phyloP scores from a whole-genome alignment of 345 rosid species.

The Noccaea bulbosa region DNA sequence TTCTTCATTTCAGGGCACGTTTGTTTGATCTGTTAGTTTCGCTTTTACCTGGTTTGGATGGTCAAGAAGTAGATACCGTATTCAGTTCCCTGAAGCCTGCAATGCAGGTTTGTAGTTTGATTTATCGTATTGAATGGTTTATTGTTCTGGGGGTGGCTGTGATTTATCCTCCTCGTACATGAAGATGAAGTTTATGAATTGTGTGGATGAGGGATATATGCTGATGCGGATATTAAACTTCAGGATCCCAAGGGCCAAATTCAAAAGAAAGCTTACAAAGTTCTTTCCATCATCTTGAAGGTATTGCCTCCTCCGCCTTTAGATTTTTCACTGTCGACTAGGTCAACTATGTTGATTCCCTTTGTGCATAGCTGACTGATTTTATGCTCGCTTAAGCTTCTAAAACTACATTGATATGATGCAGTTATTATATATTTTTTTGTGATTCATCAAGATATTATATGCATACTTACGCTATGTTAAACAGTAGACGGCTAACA shows the following conservation, averaged over 20 bases:
- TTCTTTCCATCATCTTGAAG: slow-evolving; percentile 77
- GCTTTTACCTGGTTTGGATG: slow-evolving; percentile 76
- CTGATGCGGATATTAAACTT: slow-evolving; percentile 37
- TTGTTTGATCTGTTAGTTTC: slow-evolving; percentile 82
- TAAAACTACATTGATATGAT: slow-evolving; percentile 2
- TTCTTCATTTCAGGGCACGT: slow-evolving; percentile 67
- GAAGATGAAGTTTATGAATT: slow-evolving; percentile 15
- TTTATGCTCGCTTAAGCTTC: slow-evolving; percentile 12
- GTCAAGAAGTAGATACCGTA: slow-evolving; percentile 56
- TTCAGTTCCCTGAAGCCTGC: slow-evolving; percentile 73
- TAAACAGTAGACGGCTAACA: slow-evolving; percentile 11
- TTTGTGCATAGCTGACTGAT: slow-evolving; percentile 26
- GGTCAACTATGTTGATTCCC: slow-evolving; percentile 10
- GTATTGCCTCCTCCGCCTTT: slow-evolving; percentile 45
- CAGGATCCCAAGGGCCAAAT: slow-evolving; percentile 75
- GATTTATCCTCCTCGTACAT: slow-evolving; percentile 3
- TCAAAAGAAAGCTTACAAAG: slow-evolving; percentile 96
- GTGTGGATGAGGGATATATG: slow-evolving; percentile 12
- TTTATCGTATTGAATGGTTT: slow-evolving; percentile 26
- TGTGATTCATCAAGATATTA: neutral
- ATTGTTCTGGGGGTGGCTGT: slow-evolving; percentile 8
- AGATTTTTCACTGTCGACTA: slow-evolving; percentile 7
- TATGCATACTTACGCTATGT: slow-evolving; percentile 1
- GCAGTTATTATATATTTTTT: slow-evolving; percentile 1
- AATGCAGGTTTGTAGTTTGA: slow-evolving; percentile 61